Conservation (phyloP, 495 filamentous ascomycete genomes). For the Penicillium riverlandense region DNA sequence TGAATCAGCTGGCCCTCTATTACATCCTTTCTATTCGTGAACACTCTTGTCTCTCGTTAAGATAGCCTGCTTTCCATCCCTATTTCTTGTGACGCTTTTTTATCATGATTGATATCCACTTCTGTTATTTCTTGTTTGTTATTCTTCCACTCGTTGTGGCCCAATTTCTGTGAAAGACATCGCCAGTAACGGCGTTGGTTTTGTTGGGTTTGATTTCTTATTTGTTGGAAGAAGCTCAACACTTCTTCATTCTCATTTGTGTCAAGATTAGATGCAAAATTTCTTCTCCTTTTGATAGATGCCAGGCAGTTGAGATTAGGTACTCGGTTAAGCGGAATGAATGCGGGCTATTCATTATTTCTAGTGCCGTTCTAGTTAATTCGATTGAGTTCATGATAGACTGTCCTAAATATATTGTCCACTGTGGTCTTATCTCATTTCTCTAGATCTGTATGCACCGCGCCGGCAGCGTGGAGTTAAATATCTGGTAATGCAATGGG, state of each 20-base stretch:
- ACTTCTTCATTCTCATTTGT: neutral
- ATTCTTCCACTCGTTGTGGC: neutral
- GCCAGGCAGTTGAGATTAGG: neutral
- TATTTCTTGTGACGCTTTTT: slow-evolving; percentile 6
- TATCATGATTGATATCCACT: slow-evolving; percentile 24
- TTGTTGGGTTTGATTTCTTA: neutral
- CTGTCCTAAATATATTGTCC: no score
- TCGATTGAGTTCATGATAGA: no score
- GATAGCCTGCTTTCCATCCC: neutral
- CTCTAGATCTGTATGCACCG: no score
- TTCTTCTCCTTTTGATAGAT: slow-evolving; percentile 3
- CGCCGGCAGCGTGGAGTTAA: no score
- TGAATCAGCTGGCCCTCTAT: slow-evolving; percentile 5
- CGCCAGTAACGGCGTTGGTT: neutral
- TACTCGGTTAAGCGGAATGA: slow-evolving; percentile 6
- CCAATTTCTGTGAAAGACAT: no score
- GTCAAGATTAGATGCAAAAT: neutral
- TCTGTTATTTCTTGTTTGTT: slow-evolving; percentile 6
- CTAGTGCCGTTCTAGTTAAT: no score
- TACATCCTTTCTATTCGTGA: neutral
- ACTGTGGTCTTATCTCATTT: no score
- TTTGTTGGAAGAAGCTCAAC: no score
- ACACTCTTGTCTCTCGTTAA: neutral
- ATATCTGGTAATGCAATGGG: no score
- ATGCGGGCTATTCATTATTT: slow-evolving; percentile 6